Base-by-base conservation (phyloP, 2,329 filamentous ascomycete genomes). In the Botryosphaeria dothidea region DNA sequence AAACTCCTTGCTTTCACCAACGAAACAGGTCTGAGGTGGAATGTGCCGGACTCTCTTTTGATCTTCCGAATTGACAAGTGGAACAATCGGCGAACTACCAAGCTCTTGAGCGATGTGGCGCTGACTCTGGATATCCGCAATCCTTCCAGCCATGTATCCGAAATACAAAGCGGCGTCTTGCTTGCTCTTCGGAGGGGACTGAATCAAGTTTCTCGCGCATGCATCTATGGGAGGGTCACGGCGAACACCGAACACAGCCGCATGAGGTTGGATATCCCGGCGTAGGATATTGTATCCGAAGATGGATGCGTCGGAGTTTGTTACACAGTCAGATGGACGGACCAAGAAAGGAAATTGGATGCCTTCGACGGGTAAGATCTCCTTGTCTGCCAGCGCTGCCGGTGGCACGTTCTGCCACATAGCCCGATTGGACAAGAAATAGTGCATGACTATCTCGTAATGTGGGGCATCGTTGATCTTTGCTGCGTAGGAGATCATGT, bases 171-270 rank as follows among this genome's bases (percentile, higher is more conserved):
- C 84, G 0, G 94, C 95, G 65, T 90, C 86, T 7, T 81, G 78
- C 23, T 85, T 83, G 43, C 85, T 88, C 64, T 83, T 83, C 0
- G 95, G 94, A 34, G 93, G 93, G 2, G 85, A 86, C 31, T 85
- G 84, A 29, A 94, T 80, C 45, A 99, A 81, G 27, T 87, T 85
- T 45, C 90, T 88, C 13, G 96, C 86, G 72, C 93, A 97, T 27
- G 90, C 86, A 1, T 83, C 82, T 67, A 98, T 90, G 0, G 89
- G 87, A 0, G 96, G 95, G 75, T 99, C 89, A 62, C 85, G 80
- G n/a, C 86, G 85, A 4, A 99, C 93, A 0, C 93, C 93, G 71
- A 99, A 93, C 79, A 95, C 94, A 63, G 84, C 82, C 17, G 93
- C 92, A 80, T 98, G 92, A 11, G 85, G 80, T 66, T 91, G 89